Percentiles rank a stretch among this genome's conserved stretches.
phyloP scores from a whole-genome alignment of 345 rosid genomes.

The Crucihimalaya himalaica region DNA sequence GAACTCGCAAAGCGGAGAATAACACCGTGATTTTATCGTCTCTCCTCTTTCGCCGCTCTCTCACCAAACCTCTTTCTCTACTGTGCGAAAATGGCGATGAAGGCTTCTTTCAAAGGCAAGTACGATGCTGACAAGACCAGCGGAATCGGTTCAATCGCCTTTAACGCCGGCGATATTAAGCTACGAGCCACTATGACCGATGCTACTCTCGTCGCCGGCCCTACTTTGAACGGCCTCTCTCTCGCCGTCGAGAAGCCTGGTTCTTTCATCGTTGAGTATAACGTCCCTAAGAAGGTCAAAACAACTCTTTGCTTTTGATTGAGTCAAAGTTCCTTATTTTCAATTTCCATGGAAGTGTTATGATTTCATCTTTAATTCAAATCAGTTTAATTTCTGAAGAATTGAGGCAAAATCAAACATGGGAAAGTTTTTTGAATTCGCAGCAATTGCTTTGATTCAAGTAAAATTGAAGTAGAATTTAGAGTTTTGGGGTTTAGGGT shows the following conservation, averaged over 20 bases:
- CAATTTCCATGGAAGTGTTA: not conserved
- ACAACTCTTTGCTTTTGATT: not conserved
- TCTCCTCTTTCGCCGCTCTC: not conserved
- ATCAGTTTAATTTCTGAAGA: not conserved
- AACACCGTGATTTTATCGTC: not conserved
- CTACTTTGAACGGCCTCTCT: slow-evolving; percentile 71
- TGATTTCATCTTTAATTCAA: not conserved
- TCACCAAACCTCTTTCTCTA: slow-evolving; percentile 16
- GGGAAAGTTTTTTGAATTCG: not conserved
- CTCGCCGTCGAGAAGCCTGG: slow-evolving; percentile 86
- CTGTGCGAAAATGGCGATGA: slow-evolving; percentile 47
- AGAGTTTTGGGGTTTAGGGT: not conserved
- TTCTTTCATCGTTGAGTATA: slow-evolving; percentile 71
- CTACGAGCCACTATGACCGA: slow-evolving; percentile 82
- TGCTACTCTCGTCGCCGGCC: slow-evolving; percentile 78
- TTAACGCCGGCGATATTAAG: slow-evolving; percentile 68
- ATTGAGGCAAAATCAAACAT: not conserved
- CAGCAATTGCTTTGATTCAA: not conserved
- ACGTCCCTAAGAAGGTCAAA: slow-evolving; percentile 85
- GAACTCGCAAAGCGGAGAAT: not conserved
- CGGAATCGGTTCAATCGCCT: slow-evolving; percentile 54
- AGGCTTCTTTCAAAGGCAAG: slow-evolving; percentile 77
- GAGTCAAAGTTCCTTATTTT: not conserved
- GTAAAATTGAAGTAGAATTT: not conserved
- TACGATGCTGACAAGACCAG: slow-evolving; percentile 58